Conservation (phyloP, 805 yeast genomes). For the Kazachstania taianensis region DNA sequence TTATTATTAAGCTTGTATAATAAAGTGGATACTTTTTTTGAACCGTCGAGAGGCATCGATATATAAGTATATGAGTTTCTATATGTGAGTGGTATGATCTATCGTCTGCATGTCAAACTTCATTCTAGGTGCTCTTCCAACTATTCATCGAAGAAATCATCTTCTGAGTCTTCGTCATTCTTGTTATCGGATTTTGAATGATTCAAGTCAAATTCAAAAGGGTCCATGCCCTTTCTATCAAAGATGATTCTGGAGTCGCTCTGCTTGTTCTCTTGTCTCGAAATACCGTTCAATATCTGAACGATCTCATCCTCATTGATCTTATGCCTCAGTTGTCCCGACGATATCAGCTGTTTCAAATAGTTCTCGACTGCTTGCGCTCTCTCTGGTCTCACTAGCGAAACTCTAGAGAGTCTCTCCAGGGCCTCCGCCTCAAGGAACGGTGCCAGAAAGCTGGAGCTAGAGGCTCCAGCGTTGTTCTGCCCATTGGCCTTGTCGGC, state of each 20-base stretch:
- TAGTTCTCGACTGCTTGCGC: conserved; percentile 83
- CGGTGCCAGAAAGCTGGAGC: conserved; percentile 39
- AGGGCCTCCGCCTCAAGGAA: conserved; percentile 75
- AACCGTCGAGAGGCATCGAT: no score
- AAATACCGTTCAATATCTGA: conserved; percentile 69
- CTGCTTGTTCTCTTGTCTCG: conserved; percentile 59
- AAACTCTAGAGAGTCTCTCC: conserved; percentile 76
- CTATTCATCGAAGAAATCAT: conserved; percentile 37
- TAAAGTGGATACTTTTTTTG: no score
- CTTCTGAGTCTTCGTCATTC: conserved; percentile 32
- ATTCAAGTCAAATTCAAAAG: no score
- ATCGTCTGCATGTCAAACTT: no score
- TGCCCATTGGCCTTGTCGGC: conserved; percentile 6
- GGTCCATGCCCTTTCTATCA: conserved; percentile 40
- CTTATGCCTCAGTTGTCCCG: conserved; percentile 64
- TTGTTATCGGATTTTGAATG: conserved; percentile 29
- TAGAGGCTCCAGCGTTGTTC: conserved; percentile 12
- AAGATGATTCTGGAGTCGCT: conserved; percentile 57
- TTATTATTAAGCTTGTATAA: no score
- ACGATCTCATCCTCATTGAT: conserved; percentile 78
- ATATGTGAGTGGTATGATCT: no score
- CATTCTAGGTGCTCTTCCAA: no score
- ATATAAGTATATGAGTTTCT: no score
- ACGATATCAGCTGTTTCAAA: conserved; percentile 55
- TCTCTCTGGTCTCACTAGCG: conserved; percentile 84